Base-by-base conservation (phyloP, 108 stramenopile species). In the Nitzschia palea region DNA sequence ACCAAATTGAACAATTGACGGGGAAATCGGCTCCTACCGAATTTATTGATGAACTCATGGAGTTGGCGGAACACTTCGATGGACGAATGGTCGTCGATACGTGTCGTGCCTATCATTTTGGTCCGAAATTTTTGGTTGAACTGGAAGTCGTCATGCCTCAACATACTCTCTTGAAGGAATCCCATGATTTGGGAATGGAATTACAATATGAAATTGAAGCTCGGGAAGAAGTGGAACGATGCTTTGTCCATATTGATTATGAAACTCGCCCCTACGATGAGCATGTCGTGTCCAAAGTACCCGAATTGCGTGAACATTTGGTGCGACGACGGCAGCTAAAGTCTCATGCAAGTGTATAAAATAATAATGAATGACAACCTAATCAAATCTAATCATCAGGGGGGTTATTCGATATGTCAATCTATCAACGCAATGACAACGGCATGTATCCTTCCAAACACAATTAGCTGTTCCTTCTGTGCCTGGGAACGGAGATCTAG, bases 231-330 rank as follows among this genome's bases (percentile, higher is more conserved):
- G 97, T 97, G 23, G 97, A 97, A 77, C 82, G 97, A 27, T 93
- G 92, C 52, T 97, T 97, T 80, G 97, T 97, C 15, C 97, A 97
- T 70, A 94, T 97, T 70, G 97, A 97, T 73, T 96, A 96, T 71
- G 82, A 89, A 65, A 74, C 64, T 15, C 52, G 95, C n/a, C 89
- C 84, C 22, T 94, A 95, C 62, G 93, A 96, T 77, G 97, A 97
- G 78, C 97, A 97, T 70, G 90, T 90, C 62, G 88, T 88, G 17
- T 83, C 81, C 66, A 95, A 92, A 69, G 88, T 90, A 47, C 93
- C 93, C 12, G 88, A 94, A 71, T 66, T 94, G 62, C 71, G 89
- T 31, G 93, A 88, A 74, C 67, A 76, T 50, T 47, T 68, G 54
- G 25, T 76, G 35, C 28, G 74, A 40, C 60, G 65, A 54, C 48